phyloP scores from a whole-genome alignment of 23 red algal genomes.

The Agarophyton chilense region DNA sequence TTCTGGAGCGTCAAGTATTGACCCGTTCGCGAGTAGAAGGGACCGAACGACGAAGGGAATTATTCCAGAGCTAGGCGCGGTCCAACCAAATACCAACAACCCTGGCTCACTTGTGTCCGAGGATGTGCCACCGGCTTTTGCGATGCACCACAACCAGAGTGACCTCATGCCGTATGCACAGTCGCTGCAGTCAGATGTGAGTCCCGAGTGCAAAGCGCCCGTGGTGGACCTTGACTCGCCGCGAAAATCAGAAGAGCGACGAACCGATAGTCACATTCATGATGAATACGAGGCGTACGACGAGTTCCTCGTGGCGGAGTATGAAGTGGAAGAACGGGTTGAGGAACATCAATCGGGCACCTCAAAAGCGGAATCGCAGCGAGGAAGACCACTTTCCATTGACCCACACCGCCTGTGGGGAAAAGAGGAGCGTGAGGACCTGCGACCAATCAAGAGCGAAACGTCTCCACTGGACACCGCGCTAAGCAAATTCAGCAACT shows the following conservation, averaged over 20 bases:
- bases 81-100: not conserved
- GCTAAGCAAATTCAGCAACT: not conserved
- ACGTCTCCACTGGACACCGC: not conserved
- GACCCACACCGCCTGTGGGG: not conserved
- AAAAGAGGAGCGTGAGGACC: not conserved
- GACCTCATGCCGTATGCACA: not conserved
- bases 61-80: not conserved
- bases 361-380: not conserved
- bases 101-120: not conserved
- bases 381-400: not conserved
- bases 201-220: not conserved
- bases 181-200: not conserved
- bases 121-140: not conserved
- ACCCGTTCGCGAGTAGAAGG: not conserved
- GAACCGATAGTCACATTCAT: not conserved
- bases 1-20: not conserved
- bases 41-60: not conserved
- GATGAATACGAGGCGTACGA: conserved; percentile 61
- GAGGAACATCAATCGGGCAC: conserved; percentile 52
- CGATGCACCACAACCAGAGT: not conserved
- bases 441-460: conserved; percentile 16
- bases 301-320: conserved; percentile 39
- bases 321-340: conserved; percentile 44
- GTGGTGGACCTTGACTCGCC: not conserved
- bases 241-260: not conserved